A percentile compares a stretch with the other conserved stretches of the same genome.
Evolutionary conservation across 2,329 filamentous ascomycete species (phyloP).

Genomic region (Raffaelea deltoideospora): DNA sequence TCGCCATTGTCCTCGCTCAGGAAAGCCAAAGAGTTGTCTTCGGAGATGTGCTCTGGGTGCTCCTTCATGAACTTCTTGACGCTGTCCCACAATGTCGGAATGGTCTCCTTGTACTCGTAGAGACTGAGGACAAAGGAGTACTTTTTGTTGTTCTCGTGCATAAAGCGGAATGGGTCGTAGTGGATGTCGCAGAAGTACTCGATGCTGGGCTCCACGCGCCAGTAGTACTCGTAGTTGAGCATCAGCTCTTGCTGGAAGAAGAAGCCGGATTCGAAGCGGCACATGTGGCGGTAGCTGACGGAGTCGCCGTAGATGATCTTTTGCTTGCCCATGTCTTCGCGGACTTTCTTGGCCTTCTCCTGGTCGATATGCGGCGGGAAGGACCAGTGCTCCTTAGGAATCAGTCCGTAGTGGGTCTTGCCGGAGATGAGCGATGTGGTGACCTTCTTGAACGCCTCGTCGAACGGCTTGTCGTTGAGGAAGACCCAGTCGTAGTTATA

Average conservation of each 20-base stretch:
- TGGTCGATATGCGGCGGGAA: slow-evolving; percentile 94
- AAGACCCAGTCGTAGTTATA: slow-evolving; percentile 99
- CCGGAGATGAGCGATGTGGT: slow-evolving; percentile 84
- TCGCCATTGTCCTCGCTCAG: slow-evolving; percentile 83
- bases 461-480: slow-evolving; percentile 89
- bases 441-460: slow-evolving; percentile 83
- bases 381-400: slow-evolving; percentile 88
- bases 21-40: slow-evolving; percentile 79
- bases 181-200: slow-evolving; percentile 92
- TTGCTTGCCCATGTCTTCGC: slow-evolving; percentile 82
- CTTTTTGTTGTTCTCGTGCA: slow-evolving; percentile 94
- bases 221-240: slow-evolving; percentile 98
- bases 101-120: slow-evolving; percentile 94
- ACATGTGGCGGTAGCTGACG: slow-evolving; percentile 97
- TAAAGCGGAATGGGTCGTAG: slow-evolving; percentile 92
- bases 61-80: slow-evolving; percentile 86
- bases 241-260: slow-evolving; percentile 94
- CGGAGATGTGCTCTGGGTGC: slow-evolving; percentile 73
- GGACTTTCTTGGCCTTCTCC: slow-evolving; percentile 77
- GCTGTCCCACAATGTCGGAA: slow-evolving; percentile 89
- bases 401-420: slow-evolving; percentile 78
- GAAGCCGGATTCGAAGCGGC: slow-evolving; percentile 96
- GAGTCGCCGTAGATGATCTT: slow-evolving; percentile 99
- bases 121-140: slow-evolving; percentile 94
- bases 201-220: slow-evolving; percentile 94